Percentiles rank a stretch among this genome's conserved stretches.
Conservation (phyloP, 1,139 yeast species). For the Yamadazyma conglobata region DNA sequence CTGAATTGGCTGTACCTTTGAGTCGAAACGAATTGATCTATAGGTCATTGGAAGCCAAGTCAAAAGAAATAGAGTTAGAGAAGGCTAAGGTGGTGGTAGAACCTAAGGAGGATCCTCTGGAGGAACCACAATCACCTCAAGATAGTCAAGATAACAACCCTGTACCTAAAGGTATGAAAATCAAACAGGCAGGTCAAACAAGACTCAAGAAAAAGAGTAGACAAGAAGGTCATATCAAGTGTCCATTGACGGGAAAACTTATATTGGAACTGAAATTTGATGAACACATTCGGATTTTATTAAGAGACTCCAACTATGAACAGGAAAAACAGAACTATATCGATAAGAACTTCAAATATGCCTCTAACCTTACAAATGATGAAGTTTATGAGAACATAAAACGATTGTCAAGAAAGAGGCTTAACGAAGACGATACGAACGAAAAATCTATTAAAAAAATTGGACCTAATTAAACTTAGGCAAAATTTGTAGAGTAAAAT, state of each 20-base stretch:
- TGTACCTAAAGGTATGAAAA: constrained; percentile 56
- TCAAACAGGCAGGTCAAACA: constrained; percentile 67
- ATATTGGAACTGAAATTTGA: constrained; percentile 74
- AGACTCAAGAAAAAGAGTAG: constrained; percentile 39
- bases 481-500: not conserved
- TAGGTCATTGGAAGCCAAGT: constrained; percentile 50
- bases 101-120: constrained; percentile 1
- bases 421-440: constrained; percentile 2
- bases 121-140: constrained; percentile 6
- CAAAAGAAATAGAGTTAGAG: constrained; percentile 17
- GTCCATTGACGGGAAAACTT: constrained; percentile 71
- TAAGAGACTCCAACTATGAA: constrained; percentile 77
- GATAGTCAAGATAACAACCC: constrained; percentile 7
- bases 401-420: constrained; percentile 45
- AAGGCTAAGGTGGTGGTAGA: constrained; percentile 7
- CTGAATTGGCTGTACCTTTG: constrained; percentile 60
- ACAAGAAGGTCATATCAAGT: constrained; percentile 44
- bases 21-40: constrained; percentile 57
- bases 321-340: constrained; percentile 67
- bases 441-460: not conserved
- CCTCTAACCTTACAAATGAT: constrained; percentile 61
- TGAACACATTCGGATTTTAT: constrained; percentile 65
- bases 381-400: constrained; percentile 77
- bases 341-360: constrained; percentile 53
- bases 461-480: not conserved